Evolutionary conservation across 225 moss, liverwort and hornwort genomes (phyloP).

Genomic region (Pseudisothecium myosuroides): DNA sequence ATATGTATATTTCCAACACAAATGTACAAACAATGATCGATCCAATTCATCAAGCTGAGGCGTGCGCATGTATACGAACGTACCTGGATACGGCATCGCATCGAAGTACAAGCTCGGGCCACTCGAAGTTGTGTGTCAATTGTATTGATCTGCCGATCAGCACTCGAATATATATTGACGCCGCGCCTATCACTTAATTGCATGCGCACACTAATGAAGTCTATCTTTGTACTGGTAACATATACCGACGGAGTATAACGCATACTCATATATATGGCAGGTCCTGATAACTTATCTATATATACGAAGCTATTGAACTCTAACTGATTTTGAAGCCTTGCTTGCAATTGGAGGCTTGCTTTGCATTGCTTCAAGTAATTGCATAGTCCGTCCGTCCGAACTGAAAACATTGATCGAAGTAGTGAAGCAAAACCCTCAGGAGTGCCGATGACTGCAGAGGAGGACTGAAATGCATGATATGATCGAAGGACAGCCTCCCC

Average conservation of each 20-base stretch:
- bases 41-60: background rate
- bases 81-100: background rate
- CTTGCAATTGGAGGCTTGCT: too few species aligned
- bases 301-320: too few species aligned
- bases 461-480: too few species aligned
- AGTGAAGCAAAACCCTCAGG: too few species aligned
- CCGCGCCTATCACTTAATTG: background rate
- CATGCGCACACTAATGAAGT: background rate
- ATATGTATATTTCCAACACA: background rate
- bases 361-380: too few species aligned
- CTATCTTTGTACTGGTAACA: background rate
- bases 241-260: background rate
- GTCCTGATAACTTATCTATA: too few species aligned
- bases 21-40: background rate
- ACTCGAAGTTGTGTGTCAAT: background rate
- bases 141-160: background rate
- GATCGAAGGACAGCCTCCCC: too few species aligned
- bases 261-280: background rate
- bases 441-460: too few species aligned
- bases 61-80: background rate
- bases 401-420: too few species aligned
- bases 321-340: too few species aligned
- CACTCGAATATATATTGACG: background rate
- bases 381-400: too few species aligned
- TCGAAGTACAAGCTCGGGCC: background rate